A percentile compares a stretch with the other conserved stretches of the same genome.
These are phyloP conservation scores for Zasmidium angulare DNA, from an alignment of 2,329 filamentous ascomycete genomes.

Conservation along the genomic window DNA sequence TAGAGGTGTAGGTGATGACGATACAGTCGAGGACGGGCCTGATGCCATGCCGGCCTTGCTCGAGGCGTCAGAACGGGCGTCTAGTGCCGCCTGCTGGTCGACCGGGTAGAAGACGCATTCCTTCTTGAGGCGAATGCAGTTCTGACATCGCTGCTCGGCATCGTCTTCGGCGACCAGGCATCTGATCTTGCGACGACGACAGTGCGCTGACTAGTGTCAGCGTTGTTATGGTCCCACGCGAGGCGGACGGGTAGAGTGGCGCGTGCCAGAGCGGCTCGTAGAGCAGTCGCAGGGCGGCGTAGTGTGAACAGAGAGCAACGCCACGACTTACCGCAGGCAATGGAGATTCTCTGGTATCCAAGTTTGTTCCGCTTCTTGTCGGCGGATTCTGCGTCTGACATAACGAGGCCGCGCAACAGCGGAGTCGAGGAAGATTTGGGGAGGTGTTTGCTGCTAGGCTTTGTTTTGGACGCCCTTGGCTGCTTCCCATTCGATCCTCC, in stretches of 20 bases:
- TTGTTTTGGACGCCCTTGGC: conserved; percentile 38
- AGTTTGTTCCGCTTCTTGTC: conserved; percentile 83
- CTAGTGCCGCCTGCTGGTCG: conserved; percentile 49
- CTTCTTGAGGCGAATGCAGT: conserved; percentile 92
- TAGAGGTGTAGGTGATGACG: conserved; percentile 23
- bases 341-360: conserved; percentile 80
- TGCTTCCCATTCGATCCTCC: conserved; percentile 20
- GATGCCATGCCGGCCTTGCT: conserved; percentile 21
- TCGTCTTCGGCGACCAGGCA: conserved; percentile 78
- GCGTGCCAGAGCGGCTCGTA: conserved; percentile 17
- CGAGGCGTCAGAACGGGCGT: conserved; percentile 26
- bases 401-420: conserved; percentile 46
- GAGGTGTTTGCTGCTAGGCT: conserved; percentile 40
- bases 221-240: conserved; percentile 11
- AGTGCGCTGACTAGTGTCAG: conserved; percentile 65
- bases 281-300: conserved; percentile 3
- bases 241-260: conserved; percentile 12
- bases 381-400: conserved; percentile 46
- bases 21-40: conserved; percentile 28
- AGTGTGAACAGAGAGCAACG: conserved; percentile 11
- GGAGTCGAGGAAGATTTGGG: conserved; percentile 46
- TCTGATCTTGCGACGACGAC: conserved; percentile 87
- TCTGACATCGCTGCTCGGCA: conserved; percentile 74
- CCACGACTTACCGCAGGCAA: conserved; percentile 81
- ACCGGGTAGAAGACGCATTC: conserved; percentile 92